A percentile compares a stretch with the other conserved stretches of the same genome.
Evolutionary conservation across 805 yeast genomes (phyloP).

Genomic region (Metschnikowia corniflorae): DNA sequence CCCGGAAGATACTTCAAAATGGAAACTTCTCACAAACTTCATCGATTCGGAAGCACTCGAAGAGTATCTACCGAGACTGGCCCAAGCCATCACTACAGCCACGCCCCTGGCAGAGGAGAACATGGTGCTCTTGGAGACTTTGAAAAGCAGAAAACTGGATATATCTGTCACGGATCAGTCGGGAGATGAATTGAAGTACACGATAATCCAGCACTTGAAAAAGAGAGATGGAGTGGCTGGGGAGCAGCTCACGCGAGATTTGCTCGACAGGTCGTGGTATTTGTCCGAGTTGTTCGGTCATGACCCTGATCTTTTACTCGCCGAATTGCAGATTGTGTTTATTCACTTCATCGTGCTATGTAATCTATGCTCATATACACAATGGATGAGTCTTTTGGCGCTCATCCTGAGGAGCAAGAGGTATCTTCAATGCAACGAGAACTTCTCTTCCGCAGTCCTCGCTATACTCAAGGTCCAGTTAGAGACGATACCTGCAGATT

Average conservation of each 20-base stretch:
- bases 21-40: slow-evolving; percentile 14
- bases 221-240: slow-evolving; percentile 26
- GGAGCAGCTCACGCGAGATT: slow-evolving; percentile 45
- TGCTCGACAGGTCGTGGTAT: slow-evolving; percentile 62
- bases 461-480: slow-evolving; percentile 35
- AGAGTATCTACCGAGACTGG: slow-evolving; percentile 10
- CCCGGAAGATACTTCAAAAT: slow-evolving; percentile 27
- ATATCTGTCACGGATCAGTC: slow-evolving; percentile 23
- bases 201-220: slow-evolving; percentile 40
- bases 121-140: slow-evolving; percentile 34
- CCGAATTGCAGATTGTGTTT: slow-evolving; percentile 55
- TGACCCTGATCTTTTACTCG: slow-evolving; percentile 33
- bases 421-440: slow-evolving; percentile 20
- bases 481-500: slow-evolving; percentile 40
- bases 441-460: slow-evolving; percentile 31
- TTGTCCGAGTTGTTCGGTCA: slow-evolving; percentile 35
- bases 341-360: slow-evolving; percentile 50
- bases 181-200: slow-evolving; percentile 37
- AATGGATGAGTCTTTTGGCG: slow-evolving; percentile 55
- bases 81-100: slow-evolving; percentile 37
- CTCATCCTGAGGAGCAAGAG: slow-evolving; percentile 34
- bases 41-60: slow-evolving; percentile 25
- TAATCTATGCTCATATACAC: slow-evolving; percentile 59
- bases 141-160: slow-evolving; percentile 20
- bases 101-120: slow-evolving; percentile 52